These are phyloP conservation scores for Phytophthora pinifolia DNA, from an alignment of 352 stramenopile genomes.

Conservation along the genomic window DNA sequence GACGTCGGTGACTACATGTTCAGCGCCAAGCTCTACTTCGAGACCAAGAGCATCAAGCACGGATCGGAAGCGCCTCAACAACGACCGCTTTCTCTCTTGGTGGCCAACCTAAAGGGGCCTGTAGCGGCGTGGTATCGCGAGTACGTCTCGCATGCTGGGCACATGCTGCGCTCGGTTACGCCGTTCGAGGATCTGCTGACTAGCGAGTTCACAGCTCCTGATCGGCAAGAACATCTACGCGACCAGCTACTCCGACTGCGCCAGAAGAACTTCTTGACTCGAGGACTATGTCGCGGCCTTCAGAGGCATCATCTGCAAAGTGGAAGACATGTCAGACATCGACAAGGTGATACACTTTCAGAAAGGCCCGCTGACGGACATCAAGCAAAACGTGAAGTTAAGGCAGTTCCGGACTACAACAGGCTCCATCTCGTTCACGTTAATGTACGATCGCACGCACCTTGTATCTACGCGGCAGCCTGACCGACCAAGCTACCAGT, in stretches of 20 bases:
- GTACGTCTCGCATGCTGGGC: constrained; percentile 4
- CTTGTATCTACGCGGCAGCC: background rate
- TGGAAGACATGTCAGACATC: constrained; percentile 5
- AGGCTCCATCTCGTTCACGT: constrained; percentile 1
- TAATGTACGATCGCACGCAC: constrained; percentile 14
- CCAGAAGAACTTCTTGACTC: constrained; percentile 12
- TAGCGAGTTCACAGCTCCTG: constrained; percentile 7
- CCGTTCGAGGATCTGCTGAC: constrained; percentile 16
- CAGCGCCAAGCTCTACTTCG: constrained; percentile 12
- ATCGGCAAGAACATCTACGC: constrained; percentile 9
- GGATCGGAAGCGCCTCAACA: background rate
- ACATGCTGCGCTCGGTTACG: constrained; percentile 1
- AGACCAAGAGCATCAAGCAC: constrained; percentile 16
- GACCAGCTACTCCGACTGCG: constrained; percentile 9
- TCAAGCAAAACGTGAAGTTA: constrained; percentile 17
- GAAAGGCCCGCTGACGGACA: constrained; percentile 9
- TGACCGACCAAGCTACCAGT: background rate
- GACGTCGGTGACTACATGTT: constrained; percentile 18
- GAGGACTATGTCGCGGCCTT: constrained; percentile 10
- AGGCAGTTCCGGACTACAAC: constrained; percentile 8
- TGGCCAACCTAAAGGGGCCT: constrained; percentile 6
- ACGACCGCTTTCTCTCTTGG: constrained; percentile 3
- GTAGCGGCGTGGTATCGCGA: constrained; percentile 6
- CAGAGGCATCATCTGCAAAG: constrained; percentile 12
- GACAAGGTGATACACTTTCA: constrained; percentile 20